Evolutionary conservation across 1,139 yeast genomes (phyloP), one percentile per base, ranked within the genome.

Genomic region (Scheffersomyces quercinus): DNA sequence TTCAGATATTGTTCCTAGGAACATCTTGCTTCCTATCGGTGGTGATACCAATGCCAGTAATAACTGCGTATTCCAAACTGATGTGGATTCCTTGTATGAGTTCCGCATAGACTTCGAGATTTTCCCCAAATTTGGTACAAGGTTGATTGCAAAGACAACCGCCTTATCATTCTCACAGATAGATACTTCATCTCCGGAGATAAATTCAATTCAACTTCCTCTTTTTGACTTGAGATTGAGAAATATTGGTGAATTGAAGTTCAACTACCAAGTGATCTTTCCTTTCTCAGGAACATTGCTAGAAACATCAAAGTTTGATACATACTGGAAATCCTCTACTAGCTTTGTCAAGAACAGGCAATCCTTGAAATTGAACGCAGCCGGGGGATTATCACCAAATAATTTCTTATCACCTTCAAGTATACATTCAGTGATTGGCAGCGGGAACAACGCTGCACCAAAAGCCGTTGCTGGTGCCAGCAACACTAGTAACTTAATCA

Each of bases 271-370:
- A 55, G 81, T 93, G 6, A 88, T 93, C 43, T 83, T 83, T 60
- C 98, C 99, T n/a, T 93, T 85, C 63, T 76, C 85, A 4, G 97
- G 97, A 4, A 76, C 75, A 11, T 85, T 96, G 8, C 70, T 93
- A 44, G 98, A 91, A 62, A 88, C 95, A 35, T 84, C 96, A 5
- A 88, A 90, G 67, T 91, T 88, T 60, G 97, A 91, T 58, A 91
- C 98, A 0, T 93, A 93, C 65, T 93, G 99, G 99, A 93, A 91
- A 65, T 84, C 96, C 1, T 87, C 96, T 0, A 79, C 79, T 4
- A 68, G 68, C 38, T 67, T 69, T 42, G 67, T 70, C 16, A 71
- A 70, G 42, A 64, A 62, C 42, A 62, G 57, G 36, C 60, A 60
- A 29, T 55, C 64, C 3, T 53, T 64, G 43, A 70, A 67, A 42